phyloP scores from a whole-genome alignment of 2,329 filamentous ascomycete species.

The Cytospora piceicola region DNA sequence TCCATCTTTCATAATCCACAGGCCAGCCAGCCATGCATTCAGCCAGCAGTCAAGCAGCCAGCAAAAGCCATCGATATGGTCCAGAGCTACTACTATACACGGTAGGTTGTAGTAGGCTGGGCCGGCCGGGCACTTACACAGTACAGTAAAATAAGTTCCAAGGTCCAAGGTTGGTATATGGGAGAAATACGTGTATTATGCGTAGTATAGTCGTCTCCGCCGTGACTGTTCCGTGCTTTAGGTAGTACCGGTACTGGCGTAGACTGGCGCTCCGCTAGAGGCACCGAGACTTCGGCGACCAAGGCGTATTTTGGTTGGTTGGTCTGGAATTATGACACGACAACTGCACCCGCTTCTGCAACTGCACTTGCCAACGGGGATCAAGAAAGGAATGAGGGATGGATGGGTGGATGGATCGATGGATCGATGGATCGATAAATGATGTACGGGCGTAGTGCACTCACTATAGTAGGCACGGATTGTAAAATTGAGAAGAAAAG shows the following conservation, averaged over 20 bases:
- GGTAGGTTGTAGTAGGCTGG: not conserved
- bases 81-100: too few species aligned
- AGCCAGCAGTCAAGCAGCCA: not conserved
- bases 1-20: not conserved
- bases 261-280: not conserved
- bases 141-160: not conserved
- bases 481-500: too few species aligned
- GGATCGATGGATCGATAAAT: too few species aligned
- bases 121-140: not conserved
- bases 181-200: not conserved
- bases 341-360: not conserved
- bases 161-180: not conserved
- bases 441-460: too few species aligned
- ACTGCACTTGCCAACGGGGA: not conserved
- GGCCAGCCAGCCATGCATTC: not conserved
- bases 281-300: not conserved
- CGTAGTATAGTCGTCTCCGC: not conserved
- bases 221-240: not conserved
- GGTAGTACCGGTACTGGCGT: not conserved
- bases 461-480: not conserved
- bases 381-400: not conserved
- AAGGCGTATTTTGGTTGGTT: not conserved
- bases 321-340: not conserved
- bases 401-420: too few species aligned
- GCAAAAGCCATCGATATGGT: not conserved